Conservation (phyloP, 169 alveolate species). For the Neospora caninum region DNA sequence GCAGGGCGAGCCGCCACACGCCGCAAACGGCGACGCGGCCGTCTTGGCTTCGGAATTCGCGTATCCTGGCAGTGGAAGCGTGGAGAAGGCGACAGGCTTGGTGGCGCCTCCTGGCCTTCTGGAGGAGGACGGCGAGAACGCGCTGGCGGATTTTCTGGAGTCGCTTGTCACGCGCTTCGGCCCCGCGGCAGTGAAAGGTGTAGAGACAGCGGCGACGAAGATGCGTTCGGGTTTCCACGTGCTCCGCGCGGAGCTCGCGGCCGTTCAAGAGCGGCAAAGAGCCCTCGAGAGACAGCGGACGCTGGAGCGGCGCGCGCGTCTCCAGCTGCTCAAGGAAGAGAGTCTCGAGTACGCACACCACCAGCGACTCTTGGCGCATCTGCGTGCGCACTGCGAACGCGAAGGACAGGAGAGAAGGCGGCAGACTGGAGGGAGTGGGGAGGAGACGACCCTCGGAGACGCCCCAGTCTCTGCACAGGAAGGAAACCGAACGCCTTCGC, state of each 20-base stretch:
- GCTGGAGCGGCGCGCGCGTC: background rate
- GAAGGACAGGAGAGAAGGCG: background rate
- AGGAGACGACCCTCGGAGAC: background rate
- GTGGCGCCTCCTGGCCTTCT: background rate
- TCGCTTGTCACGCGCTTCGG: background rate
- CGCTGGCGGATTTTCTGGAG: background rate
- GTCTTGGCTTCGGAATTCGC: no score
- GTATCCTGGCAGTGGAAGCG: background rate
- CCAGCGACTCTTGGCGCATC: constrained; percentile 1
- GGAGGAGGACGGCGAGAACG: background rate
- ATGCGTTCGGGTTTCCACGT: background rate
- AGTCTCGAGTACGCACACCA: background rate
- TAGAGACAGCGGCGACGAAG: constrained; percentile 19
- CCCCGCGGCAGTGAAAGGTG: constrained; percentile 9
- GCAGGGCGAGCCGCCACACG: no score
- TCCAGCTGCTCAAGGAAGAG: background rate
- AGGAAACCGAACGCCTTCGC: background rate
- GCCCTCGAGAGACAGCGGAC: constrained; percentile 14
- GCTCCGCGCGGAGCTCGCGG: constrained; percentile 5
- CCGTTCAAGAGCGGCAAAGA: background rate
- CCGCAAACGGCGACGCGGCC: no score
- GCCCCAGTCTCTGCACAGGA: background rate
- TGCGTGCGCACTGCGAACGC: background rate
- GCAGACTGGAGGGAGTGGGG: background rate
- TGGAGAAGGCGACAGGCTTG: background rate